phyloP scores from a whole-genome alignment of 2,329 filamentous ascomycete genomes.

The Aspergillaceae sp. region DNA sequence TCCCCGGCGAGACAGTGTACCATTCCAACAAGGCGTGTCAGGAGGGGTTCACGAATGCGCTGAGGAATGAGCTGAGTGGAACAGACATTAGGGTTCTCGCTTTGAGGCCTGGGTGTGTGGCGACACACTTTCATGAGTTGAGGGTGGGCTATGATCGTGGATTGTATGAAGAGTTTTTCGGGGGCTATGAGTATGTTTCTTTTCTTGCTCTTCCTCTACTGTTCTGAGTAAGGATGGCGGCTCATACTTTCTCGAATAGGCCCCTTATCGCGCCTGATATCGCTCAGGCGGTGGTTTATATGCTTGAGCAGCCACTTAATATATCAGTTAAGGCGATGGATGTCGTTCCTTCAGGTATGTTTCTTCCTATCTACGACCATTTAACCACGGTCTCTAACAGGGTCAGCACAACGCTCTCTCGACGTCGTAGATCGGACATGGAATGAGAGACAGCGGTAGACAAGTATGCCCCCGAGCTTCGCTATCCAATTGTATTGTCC shows the following conservation, averaged over 20 bases:
- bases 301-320: slow-evolving; percentile 35
- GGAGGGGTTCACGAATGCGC: slow-evolving; percentile 43
- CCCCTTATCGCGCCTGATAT: slow-evolving; percentile 38
- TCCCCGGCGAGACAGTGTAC: slow-evolving; percentile 43
- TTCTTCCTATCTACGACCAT: background rate
- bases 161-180: slow-evolving; percentile 37
- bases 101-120: slow-evolving; percentile 41
- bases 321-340: slow-evolving; percentile 41
- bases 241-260: slow-evolving; percentile 3
- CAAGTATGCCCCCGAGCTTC: background rate
- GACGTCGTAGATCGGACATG: slow-evolving; percentile 25
- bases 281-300: slow-evolving; percentile 35
- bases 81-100: slow-evolving; percentile 42
- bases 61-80: slow-evolving; percentile 40
- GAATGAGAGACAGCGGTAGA: slow-evolving; percentile 10
- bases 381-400: background rate
- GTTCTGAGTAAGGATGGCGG: background rate
- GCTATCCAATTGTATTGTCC: too few species aligned
- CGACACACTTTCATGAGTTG: slow-evolving; percentile 42
- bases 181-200: slow-evolving; percentile 31
- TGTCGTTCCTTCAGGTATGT: slow-evolving; percentile 36
- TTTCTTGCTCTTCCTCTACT: background rate
- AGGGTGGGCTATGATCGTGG: slow-evolving; percentile 38
- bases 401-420: slow-evolving; percentile 24
- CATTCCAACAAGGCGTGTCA: slow-evolving; percentile 42